Base-by-base conservation (phyloP, 2,329 filamentous ascomycete species). In the Tothia fuscella region DNA sequence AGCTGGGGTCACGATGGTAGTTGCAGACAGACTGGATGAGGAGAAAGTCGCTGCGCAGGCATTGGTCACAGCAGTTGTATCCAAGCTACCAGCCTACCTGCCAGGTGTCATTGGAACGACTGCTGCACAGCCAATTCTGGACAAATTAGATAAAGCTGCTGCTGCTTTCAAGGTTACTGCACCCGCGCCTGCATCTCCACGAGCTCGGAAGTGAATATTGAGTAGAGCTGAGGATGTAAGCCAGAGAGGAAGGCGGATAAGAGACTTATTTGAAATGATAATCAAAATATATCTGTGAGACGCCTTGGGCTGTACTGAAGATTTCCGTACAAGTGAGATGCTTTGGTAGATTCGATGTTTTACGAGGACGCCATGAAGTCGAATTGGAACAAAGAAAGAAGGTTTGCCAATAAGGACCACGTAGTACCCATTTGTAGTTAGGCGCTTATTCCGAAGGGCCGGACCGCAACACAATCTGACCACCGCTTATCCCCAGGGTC, bases 111-210 rank as follows among this genome's bases (percentile, higher is more conserved):
- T 36, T 24, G 33, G 33, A 36, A 36, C 33, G 6, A 36, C 33
- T 22, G 33, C 33, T 36, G 33, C 33, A 14, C 33, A 36, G 20
- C 33, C 33, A 36, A 36, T 36, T 22, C 25, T 36, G 33, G 33
- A 36, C 14, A 36, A 36, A 22, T 14, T 36, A 12, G 33, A 24
- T 4, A 36, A 36, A 36, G 33, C 20, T 36, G 33, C 19, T 24
- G 19, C 20, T 20, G 33, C 33, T 4, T 36, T 36, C 33, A 36
- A 24, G 17, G 4, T 17, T 21, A n/a, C 19, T 6, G 20, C 33
- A 14, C 20, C 33, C n/a, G 33, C 19, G 4, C 32, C n/a, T 16
- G n/a, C n/a, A n/a, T n/a, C n/a, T n/a, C n/a, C n/a, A n/a, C n/a
- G n/a, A 29, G 26, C 16, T 16, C 12, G 9, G 16, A 10, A 34